Evolutionary conservation across 805 yeast genomes (phyloP), one percentile per base, ranked within the genome.

Genomic region (Nakazawaea ernobii): DNA sequence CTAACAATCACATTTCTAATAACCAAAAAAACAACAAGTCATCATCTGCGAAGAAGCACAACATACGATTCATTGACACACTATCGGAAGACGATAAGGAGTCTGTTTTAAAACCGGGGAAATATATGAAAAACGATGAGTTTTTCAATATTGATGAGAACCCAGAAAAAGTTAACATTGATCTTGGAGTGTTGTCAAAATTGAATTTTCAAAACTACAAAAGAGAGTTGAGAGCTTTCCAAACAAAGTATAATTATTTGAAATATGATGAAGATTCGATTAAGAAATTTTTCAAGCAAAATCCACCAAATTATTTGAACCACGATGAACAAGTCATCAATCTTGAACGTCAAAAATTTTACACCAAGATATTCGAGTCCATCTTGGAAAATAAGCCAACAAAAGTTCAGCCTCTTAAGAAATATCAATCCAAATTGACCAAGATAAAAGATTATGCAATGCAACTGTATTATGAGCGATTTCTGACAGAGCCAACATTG

Each of bases 331-430:
- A 15, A 5, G 5, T 8, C 4, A 15, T 39, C 4, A 33, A 39
- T 32, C 7, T 17, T 15, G 32, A 32, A 26, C 37, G 32, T 35
- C 60, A 57, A 40, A 43, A 45, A n/a, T 58, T 54, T 33, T 56
- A 60, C 49, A 50, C 50, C 20, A 52, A 51, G 33, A 43, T 57
- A 1, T 45, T 62, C 24, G 47, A 54, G 29, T 43, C 53, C 1
- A 49, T 62, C 6, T 48, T 48, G 11, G 42, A 48, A 14, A 52
- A 55, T 46, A 53, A 53, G 32, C 67, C 69, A 13, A 42, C n/a
- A 13, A 20, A 13, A 15, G 40, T 28, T 4, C 29, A 40, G 24
- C 49, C 49, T 15, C 30, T 46, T 32, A 41, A 46, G 26, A 40
- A 46, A n/a, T 46, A 40, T 27, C 45, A 36, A 30, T 17, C 41